A percentile compares a stretch with the other conserved stretches of the same genome.
Evolutionary conservation across 768 basidiomycete species (phyloP).

Genomic region (Boletus edulis): DNA sequence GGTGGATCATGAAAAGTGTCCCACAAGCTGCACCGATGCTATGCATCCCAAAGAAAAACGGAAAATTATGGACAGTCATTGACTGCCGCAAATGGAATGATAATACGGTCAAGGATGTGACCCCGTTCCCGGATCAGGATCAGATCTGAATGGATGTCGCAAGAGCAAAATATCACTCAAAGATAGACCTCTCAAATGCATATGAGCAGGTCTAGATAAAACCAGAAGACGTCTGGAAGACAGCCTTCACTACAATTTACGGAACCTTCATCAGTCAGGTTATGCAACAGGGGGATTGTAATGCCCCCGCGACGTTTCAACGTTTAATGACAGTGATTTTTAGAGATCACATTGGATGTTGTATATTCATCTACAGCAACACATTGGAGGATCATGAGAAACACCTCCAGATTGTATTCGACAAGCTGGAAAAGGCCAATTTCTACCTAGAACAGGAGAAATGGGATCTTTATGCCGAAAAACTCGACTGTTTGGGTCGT

Average conservation of each 20-base stretch:
- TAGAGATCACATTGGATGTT: background rate
- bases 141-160: background rate
- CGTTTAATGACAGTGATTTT: no score
- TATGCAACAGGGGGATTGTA: no score
- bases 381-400: no score
- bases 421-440: rapidly evolving
- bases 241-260: no score
- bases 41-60: background rate
- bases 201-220: background rate
- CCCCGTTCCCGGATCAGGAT: no score
- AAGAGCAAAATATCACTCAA: background rate
- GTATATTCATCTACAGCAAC: background rate
- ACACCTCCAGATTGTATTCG: background rate
- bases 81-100: background rate
- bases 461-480: background rate
- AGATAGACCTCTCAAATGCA: background rate
- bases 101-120: background rate
- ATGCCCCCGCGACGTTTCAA: no score
- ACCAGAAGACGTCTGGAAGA: background rate
- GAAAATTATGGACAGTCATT: background rate
- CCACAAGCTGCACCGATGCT: background rate
- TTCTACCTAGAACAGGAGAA: background rate
- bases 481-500: background rate
- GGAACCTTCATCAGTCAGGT: background rate
- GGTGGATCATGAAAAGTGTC: background rate